Evolutionary conservation across 2,329 filamentous ascomycete genomes (phyloP).

Genomic region (Pseudogymnoascus destructans): DNA sequence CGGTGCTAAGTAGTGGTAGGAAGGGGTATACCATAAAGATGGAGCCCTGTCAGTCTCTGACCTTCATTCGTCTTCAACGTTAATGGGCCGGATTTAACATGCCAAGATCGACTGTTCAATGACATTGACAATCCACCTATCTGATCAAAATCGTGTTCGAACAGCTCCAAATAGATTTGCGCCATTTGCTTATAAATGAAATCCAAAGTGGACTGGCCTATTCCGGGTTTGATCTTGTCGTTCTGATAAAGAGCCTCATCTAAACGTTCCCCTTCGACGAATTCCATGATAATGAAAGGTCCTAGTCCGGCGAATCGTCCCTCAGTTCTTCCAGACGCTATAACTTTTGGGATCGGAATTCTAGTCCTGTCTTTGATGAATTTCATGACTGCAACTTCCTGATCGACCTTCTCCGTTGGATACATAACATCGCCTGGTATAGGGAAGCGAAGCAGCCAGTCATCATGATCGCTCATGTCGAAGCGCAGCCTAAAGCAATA

Average conservation of each 20-base stretch:
- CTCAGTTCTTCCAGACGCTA: constrained; percentile 8
- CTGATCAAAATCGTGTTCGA: constrained; percentile 13
- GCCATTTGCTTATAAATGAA: constrained; percentile 13
- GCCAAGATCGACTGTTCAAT: neutral
- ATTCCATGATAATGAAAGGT: constrained; percentile 12
- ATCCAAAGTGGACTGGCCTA: constrained; percentile 11
- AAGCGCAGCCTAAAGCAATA: neutral
- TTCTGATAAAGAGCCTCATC: neutral
- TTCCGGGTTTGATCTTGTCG: neutral
- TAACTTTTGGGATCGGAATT: constrained; percentile 13
- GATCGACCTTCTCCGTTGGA: constrained; percentile 13
- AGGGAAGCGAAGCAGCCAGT: constrained; percentile 14
- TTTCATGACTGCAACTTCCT: constrained; percentile 13
- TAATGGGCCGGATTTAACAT: neutral
- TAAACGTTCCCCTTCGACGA: constrained; percentile 13
- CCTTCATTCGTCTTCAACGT: constrained; percentile 15
- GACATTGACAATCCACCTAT: constrained; percentile 13
- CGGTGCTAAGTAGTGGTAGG: neutral
- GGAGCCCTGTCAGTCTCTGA: neutral
- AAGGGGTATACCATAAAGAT: neutral
- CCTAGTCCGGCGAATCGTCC: constrained; percentile 8
- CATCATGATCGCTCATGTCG: neutral
- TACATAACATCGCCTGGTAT: constrained; percentile 13
- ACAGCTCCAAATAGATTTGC: constrained; percentile 13
- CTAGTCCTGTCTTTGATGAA: constrained; percentile 14